Base-by-base conservation (phyloP, 768 basidiomycete species). In the Thelephora ganbajun region DNA sequence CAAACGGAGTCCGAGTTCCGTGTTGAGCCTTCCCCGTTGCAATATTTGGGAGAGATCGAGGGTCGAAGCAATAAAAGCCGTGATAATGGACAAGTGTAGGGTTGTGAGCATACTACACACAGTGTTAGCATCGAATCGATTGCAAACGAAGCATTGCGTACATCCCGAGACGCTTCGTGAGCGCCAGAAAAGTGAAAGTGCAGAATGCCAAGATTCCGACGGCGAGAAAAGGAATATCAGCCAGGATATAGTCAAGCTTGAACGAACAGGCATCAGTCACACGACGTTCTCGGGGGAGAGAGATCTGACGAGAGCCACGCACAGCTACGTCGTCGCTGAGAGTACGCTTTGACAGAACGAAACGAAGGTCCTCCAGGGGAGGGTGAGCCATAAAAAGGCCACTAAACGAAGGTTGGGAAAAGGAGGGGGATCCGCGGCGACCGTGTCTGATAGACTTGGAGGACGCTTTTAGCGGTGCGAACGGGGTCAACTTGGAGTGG, bases 171-270 rank as follows among this genome's bases (percentile, higher is more conserved):
- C 73, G 74, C 52, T 68, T 73, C 60, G 76, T 63, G 19, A 71
- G 55, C 35, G 80, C 57, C 56, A 79, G 66, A 56, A 82, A 75
- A 11, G 70, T 68, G 45, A 78, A 73, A 36, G 76, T 65, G 12
- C 73, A 79, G 47, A 84, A 74, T 19, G 71, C 71, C 57, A 82
- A 63, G n/a, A 83, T 65, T 33, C 82, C 83, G 36, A 77, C 70
- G 52, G 71, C 73, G 56, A 82, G 74, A 51, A 82, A 67, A 18
- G 83, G 83, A 47, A 85, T 76, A 51, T 81, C 79, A 14, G 73
- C 65, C 41, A 85, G 65, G 36, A 83, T 57, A 52, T 67, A 62
- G 49, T 75, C 72, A 36, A 81, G 62, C 79, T 83, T 46, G 16
- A 53, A 26, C 48, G 23, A 44, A 35, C 56, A 52, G 11, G 33